A percentile compares a stretch with the other conserved stretches of the same genome.
Evolutionary conservation across 352 stramenopile species (phyloP).

Genomic region (Pythium insidiosum): DNA sequence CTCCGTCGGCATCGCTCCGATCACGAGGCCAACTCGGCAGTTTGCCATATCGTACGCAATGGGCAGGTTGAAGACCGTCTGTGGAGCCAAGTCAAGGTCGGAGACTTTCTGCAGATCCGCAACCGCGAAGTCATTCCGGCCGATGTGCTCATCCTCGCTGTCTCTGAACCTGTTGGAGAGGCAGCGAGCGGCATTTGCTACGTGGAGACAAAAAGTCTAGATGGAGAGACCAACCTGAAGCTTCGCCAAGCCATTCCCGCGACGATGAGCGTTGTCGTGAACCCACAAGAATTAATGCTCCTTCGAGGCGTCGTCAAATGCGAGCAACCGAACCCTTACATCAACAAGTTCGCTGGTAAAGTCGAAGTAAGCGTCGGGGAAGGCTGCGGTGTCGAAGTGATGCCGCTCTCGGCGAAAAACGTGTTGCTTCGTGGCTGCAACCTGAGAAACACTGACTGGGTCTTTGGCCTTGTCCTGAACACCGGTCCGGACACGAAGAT

Average conservation of each 20-base stretch:
- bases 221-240: constrained; percentile 93
- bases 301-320: constrained; percentile 55
- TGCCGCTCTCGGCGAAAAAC: constrained; percentile 81
- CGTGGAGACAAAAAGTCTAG: constrained; percentile 86
- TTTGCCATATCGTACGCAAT: constrained; percentile 60
- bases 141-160: constrained; percentile 75
- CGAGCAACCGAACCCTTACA: constrained; percentile 79
- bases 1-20: constrained; percentile 69
- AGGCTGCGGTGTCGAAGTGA: constrained; percentile 53
- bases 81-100: constrained; percentile 81
- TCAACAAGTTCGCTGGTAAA: constrained; percentile 86
- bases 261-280: constrained; percentile 53
- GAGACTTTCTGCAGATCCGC: constrained; percentile 66
- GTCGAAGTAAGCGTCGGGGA: constrained; percentile 66
- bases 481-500: constrained; percentile 90
- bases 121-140: constrained; percentile 83
- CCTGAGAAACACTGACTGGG: constrained; percentile 85
- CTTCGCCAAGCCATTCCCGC: constrained; percentile 59
- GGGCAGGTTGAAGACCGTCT: constrained; percentile 64
- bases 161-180: constrained; percentile 59
- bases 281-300: constrained; percentile 40
- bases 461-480: constrained; percentile 84
- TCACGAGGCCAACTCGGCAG: constrained; percentile 68
- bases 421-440: constrained; percentile 86
- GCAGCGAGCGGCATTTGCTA: constrained; percentile 80